Base-by-base conservation (phyloP, 2,329 filamentous ascomycete genomes). In the Pseudocercospora pini-densiflorae region DNA sequence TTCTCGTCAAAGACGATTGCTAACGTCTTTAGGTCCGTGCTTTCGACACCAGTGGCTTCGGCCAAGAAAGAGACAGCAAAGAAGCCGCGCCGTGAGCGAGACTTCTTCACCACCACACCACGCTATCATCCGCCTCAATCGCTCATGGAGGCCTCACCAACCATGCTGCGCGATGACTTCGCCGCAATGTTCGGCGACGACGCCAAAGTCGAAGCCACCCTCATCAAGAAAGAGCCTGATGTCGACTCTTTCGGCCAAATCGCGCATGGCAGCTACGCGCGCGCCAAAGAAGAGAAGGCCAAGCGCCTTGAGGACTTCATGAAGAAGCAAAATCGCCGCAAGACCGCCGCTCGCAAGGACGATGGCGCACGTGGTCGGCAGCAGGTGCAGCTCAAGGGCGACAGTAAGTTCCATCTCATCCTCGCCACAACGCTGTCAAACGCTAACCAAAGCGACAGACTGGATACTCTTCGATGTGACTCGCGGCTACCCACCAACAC, bases 391-490 rank as follows among this genome's bases (percentile, higher is more conserved):
- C 36, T 63, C 40, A 53, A 57, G 23, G 55, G 64, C 19, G 27
- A 63, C 83, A 79, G 0, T 78, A 79, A 9, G 78, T 66, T 66
- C 70, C 45, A 62, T 33, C 61, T 71, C 66, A 67, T 45, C 43
- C 23, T 33, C 45, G 14, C n/a, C 21, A 21, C 40, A 23, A 21
- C 14, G 33, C 16, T 63, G 14, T 31, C 60, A 54, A 31, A 33
- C 21, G 53, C 45, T 27, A 49, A 57, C 12, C 27, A 33, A 47
- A n/a, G 23, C 43, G 36, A 47, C 62, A 74, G 73, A 73, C 47
- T 74, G 71, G 72, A 68, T 74, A 21, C 72, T 75, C 51, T 73
- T 74, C 59, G 72, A 75, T 40, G 68, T 68, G 1, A 49, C 65
- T 29, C 68, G 59, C 29, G 67, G 69, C 61, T 71, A 63, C 49